phyloP scores from a whole-genome alignment of 1,139 yeast genomes.

The Zygotorulaspora mrakii region DNA sequence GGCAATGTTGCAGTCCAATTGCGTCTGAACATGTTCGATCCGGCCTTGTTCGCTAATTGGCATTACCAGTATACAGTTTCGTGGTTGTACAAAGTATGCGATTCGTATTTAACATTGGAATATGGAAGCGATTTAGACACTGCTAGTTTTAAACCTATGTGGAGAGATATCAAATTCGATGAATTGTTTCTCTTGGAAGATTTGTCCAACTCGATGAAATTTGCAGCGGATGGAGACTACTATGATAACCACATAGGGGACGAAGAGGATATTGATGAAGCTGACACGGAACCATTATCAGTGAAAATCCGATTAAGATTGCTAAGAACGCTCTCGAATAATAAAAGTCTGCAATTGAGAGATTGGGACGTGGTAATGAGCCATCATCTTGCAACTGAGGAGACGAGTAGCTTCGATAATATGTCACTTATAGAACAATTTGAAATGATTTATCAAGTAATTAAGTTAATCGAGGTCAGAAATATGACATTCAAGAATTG shows the following conservation, averaged over 20 bases:
- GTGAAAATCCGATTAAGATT: slow-evolving; percentile 37
- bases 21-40: slow-evolving; percentile 12
- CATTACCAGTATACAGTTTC: slow-evolving; percentile 34
- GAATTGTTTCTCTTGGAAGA: slow-evolving; percentile 30
- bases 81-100: slow-evolving; percentile 35
- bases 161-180: slow-evolving; percentile 32
- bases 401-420: slow-evolving; percentile 39
- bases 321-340: slow-evolving; percentile 39
- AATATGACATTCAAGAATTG: slow-evolving; percentile 36
- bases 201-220: slow-evolving; percentile 9
- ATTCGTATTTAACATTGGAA: slow-evolving; percentile 26
- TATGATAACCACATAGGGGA: slow-evolving; percentile 15
- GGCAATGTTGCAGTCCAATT: slow-evolving; percentile 15
- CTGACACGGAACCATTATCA: slow-evolving; percentile 15
- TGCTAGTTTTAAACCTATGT: slow-evolving; percentile 26
- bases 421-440: slow-evolving; percentile 46
- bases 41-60: slow-evolving; percentile 26
- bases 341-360: slow-evolving; percentile 29
- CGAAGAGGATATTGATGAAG: slow-evolving; percentile 15
- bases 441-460: slow-evolving; percentile 44
- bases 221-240: slow-evolving; percentile 9
- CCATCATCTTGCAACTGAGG: slow-evolving; percentile 43
- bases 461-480: slow-evolving; percentile 38
- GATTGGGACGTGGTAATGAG: slow-evolving; percentile 50
- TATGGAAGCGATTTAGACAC: slow-evolving; percentile 11